phyloP scores from a whole-genome alignment of 768 basidiomycete species.

The Chalciporus sphaerocephalus region DNA sequence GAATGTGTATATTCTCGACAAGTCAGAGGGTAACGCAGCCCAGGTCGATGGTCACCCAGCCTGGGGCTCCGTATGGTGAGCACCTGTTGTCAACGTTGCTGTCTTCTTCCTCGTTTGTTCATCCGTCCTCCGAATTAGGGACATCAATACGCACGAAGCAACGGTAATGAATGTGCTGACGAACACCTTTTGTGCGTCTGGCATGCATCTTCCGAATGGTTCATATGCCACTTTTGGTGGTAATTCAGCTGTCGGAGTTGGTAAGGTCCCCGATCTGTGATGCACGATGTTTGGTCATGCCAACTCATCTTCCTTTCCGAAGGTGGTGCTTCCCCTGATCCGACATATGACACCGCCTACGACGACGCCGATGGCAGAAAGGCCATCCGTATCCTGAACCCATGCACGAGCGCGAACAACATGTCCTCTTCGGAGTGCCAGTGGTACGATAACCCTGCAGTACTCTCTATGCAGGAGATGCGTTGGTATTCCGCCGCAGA shows the following conservation, averaged over 20 bases:
- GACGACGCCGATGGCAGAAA: constrained; percentile 74
- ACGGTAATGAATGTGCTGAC: constrained; percentile 42
- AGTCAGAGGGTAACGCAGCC: constrained; percentile 70
- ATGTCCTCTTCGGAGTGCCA: constrained; percentile 47
- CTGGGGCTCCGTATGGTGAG: constrained; percentile 64
- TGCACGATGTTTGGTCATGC: constrained; percentile 11
- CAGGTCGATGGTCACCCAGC: constrained; percentile 67
- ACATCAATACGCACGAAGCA: constrained; percentile 17
- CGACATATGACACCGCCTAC: constrained; percentile 57
- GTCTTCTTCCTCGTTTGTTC: neutral
- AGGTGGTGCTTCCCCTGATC: constrained; percentile 26
- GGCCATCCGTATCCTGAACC: constrained; percentile 74
- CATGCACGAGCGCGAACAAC: constrained; percentile 48
- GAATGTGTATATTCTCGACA: constrained; percentile 87
- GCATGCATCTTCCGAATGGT: constrained; percentile 75
- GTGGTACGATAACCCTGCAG: constrained; percentile 65
- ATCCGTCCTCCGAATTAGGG: constrained; percentile 4
- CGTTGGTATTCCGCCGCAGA: constrained; percentile 79
- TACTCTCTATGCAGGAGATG: constrained; percentile 57
- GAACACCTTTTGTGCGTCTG: constrained; percentile 76
- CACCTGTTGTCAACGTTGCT: too few relatives aligned
- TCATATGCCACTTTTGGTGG: constrained; percentile 73
- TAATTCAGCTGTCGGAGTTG: constrained; percentile 60
- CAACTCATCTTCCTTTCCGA: constrained; percentile 29
- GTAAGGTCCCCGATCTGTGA: constrained; percentile 10